phyloP scores from a whole-genome alignment of 2,329 filamentous ascomycete genomes.

The Fusarium longipes region DNA sequence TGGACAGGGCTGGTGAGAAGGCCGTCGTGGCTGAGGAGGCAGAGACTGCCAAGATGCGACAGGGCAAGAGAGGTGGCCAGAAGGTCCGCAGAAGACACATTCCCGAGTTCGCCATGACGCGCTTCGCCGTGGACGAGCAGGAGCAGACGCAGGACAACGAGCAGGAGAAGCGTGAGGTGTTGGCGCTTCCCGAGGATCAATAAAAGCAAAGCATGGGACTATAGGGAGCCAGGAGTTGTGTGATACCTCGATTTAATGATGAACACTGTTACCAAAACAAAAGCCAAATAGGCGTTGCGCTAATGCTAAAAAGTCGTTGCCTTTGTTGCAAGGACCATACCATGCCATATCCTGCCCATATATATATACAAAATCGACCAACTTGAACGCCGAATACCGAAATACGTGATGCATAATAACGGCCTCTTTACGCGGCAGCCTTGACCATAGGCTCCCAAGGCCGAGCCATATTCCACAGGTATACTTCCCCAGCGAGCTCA shows the following conservation, averaged over 20 bases:
- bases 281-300: conserved; percentile 30
- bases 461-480: conserved; percentile 55
- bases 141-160: conserved; percentile 49
- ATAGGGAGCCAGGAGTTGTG: conserved; percentile 47
- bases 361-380: conserved; percentile 24
- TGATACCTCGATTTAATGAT: conserved; percentile 48
- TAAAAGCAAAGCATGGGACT: conserved; percentile 37
- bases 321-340: conserved; percentile 14
- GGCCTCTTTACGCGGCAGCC: conserved; percentile 48
- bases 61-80: conserved; percentile 51
- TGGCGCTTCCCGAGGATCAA: conserved; percentile 42
- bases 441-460: conserved; percentile 60
- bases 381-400: conserved; percentile 25
- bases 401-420: conserved; percentile 5
- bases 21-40: conserved; percentile 60
- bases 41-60: conserved; percentile 54
- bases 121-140: conserved; percentile 60
- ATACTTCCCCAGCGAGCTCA: conserved; percentile 52
- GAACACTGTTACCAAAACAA: conserved; percentile 35
- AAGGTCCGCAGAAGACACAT: conserved; percentile 52
- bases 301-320: conserved; percentile 27
- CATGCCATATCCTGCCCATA: conserved; percentile 4
- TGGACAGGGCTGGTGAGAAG: conserved; percentile 74
- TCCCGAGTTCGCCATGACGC: conserved; percentile 68
- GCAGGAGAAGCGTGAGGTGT: conserved; percentile 39